These are phyloP conservation scores for Rhizopus delemar DNA, from an alignment of 371 early-diverging fungal species.

Conservation along the genomic window DNA sequence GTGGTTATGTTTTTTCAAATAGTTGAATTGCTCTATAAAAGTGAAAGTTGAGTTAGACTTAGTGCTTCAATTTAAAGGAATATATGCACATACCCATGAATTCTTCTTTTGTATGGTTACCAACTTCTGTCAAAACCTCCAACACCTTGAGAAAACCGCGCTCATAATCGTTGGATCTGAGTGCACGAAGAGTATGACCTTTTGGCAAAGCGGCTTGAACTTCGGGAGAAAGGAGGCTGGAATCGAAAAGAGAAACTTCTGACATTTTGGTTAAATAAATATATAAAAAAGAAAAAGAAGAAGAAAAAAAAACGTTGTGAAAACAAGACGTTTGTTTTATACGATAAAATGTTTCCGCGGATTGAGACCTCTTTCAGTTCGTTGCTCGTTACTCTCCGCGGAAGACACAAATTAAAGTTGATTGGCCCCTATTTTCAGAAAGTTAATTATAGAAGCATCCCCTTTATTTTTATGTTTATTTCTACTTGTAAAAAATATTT, in stretches of 20 bases:
- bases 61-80: not conserved
- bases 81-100: constrained; percentile 34
- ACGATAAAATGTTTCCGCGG: constrained; percentile 1
- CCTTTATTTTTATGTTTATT: too few species aligned
- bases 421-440: constrained; percentile 9
- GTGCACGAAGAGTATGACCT: constrained; percentile 83
- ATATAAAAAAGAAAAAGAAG: not conserved
- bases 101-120: constrained; percentile 71
- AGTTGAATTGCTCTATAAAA: constrained; percentile 66
- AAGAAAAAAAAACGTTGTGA: not conserved
- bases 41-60: not conserved
- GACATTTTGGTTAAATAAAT: constrained; percentile 8
- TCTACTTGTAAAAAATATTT: too few species aligned
- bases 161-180: constrained; percentile 82
- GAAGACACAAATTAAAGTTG: not conserved
- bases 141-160: constrained; percentile 73
- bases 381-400: constrained; percentile 3
- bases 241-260: constrained; percentile 55
- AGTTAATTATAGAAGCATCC: not conserved
- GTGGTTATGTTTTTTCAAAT: constrained; percentile 71
- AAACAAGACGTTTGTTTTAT: too few species aligned
- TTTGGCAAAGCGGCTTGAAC: constrained; percentile 73
- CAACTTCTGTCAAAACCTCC: constrained; percentile 76
- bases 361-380: not conserved
- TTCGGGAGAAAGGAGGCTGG: constrained; percentile 71